Conservation (phyloP, 495 filamentous ascomycete genomes). For the Talaromyces proteolyticus region DNA sequence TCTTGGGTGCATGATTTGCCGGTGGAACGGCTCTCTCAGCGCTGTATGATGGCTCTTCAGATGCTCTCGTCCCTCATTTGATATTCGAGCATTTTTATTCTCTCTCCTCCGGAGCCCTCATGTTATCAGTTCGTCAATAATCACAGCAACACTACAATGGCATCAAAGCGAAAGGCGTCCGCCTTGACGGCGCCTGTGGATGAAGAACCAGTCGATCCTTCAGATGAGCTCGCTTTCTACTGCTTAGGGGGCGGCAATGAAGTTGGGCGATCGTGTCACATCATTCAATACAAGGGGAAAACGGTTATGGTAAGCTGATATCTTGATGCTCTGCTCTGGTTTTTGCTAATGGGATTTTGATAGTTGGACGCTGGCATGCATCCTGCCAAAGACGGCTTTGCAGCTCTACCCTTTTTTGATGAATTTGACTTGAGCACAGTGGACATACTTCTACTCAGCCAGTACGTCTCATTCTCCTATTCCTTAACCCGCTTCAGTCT, state of each 20-base stretch:
- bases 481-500: neutral
- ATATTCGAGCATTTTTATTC: too few relatives aligned
- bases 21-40: too few relatives aligned
- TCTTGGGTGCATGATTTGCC: too few relatives aligned
- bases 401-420: slow-evolving; percentile 93
- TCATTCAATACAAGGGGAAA: slow-evolving; percentile 97
- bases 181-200: slow-evolving; percentile 52
- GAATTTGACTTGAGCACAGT: slow-evolving; percentile 97
- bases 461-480: slow-evolving; percentile 56
- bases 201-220: slow-evolving; percentile 68
- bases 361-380: slow-evolving; percentile 96
- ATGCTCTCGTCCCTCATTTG: neutral
- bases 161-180: slow-evolving; percentile 69
- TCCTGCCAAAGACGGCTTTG: slow-evolving; percentile 92
- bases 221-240: slow-evolving; percentile 88
- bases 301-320: slow-evolving; percentile 80
- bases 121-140: too few relatives aligned
- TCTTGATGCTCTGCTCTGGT: neutral
- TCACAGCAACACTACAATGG: slow-evolving; percentile 42
- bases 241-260: slow-evolving; percentile 94
- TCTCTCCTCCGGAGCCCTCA: too few relatives aligned
- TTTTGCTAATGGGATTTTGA: slow-evolving; percentile 1
- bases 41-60: neutral
- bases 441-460: slow-evolving; percentile 93
- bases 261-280: slow-evolving; percentile 94